Evolutionary conservation across 2,329 filamentous ascomycete species (phyloP), one percentile per base, ranked within the genome.

Genomic region (Truncatella angustata): DNA sequence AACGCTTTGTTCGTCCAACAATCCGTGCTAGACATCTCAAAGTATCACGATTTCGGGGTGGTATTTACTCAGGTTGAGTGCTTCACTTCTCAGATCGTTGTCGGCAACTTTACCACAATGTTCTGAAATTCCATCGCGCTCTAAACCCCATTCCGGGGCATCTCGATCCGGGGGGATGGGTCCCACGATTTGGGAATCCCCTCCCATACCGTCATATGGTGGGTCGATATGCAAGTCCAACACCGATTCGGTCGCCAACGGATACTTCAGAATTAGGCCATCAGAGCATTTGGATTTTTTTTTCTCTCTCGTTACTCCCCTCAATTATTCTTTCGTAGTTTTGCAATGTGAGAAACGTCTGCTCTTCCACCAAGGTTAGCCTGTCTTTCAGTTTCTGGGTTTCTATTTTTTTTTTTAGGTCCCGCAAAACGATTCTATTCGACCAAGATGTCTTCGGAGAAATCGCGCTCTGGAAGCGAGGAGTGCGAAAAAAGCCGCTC

Each of bases 121-220:
- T n/a, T n/a, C n/a, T n/a, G n/a, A n/a, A n/a, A n/a, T n/a, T n/a
- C n/a, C n/a, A n/a, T n/a, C n/a, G n/a, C n/a, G n/a, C n/a, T n/a
- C n/a, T n/a, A n/a, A n/a, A n/a, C n/a, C n/a, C n/a, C n/a, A n/a
- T n/a, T n/a, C n/a, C n/a, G n/a, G n/a, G n/a, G n/a, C n/a, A n/a
- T n/a, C n/a, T n/a, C n/a, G n/a, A n/a, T 20, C 16, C 36, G 16
- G 18, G 16, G 14, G 9, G 21, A 30, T 18, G 5, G 36, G 36
- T 20, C 12, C 24, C 37, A 21, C 24, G 24, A 21, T 24, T 44
- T 23, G 21, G 40, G 40, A 24, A 44, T n/a, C 20, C 23, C 20
- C 40, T 44, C 20, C 40, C 40, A 44, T 26, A 44, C 40, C 40
- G 21, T 39, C 46, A 30, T 47, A 47, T 49, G 46, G 46, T 49